Conservation (phyloP, 371 early-diverging fungal genomes). For the Saksenaea oblongispora region DNA sequence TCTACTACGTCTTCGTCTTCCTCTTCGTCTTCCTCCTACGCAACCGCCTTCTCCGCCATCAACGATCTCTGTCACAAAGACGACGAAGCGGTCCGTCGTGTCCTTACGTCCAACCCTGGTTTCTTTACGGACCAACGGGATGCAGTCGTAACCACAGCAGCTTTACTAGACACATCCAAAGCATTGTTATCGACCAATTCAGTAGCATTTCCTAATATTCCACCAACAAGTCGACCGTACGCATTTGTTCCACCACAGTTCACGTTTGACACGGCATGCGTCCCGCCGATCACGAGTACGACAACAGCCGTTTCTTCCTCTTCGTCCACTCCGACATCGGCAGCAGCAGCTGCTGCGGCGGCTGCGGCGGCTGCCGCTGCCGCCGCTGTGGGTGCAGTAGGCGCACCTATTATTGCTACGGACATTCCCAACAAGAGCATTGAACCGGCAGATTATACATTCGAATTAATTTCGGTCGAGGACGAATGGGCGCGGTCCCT, state of each 20-base stretch:
- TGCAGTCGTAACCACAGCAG: not conserved
- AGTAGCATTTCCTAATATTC: not conserved
- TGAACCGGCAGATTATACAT: slow-evolving; percentile 54
- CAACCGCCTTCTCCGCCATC: slow-evolving; percentile 31
- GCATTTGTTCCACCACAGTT: slow-evolving; percentile 4
- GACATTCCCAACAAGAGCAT: slow-evolving; percentile 26
- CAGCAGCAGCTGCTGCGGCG: slow-evolving; percentile 24
- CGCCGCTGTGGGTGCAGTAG: slow-evolving; percentile 36
- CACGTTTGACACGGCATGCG: slow-evolving; percentile 9
- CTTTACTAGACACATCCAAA: not conserved
- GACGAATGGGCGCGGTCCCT: slow-evolving; percentile 55
- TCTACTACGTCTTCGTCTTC: not conserved
- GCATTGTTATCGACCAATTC: not conserved
- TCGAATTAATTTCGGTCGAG: slow-evolving; percentile 52
- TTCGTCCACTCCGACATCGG: slow-evolving; percentile 22
- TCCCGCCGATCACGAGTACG: not conserved
- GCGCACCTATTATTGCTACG: slow-evolving; percentile 22
- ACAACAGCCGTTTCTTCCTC: not conserved
- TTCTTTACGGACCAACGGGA: slow-evolving; percentile 14
- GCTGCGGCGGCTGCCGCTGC: slow-evolving; percentile 31
- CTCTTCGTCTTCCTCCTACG: slow-evolving; percentile 7
- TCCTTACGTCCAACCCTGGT: not conserved
- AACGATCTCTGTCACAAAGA: slow-evolving; percentile 26
- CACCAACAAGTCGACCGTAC: not conserved
- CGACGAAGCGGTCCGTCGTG: not conserved